Evolutionary conservation across 192 early-diverging fungal species (phyloP), one percentile per base, ranked within the genome.

Genomic region (Spizellomyces sp.): DNA sequence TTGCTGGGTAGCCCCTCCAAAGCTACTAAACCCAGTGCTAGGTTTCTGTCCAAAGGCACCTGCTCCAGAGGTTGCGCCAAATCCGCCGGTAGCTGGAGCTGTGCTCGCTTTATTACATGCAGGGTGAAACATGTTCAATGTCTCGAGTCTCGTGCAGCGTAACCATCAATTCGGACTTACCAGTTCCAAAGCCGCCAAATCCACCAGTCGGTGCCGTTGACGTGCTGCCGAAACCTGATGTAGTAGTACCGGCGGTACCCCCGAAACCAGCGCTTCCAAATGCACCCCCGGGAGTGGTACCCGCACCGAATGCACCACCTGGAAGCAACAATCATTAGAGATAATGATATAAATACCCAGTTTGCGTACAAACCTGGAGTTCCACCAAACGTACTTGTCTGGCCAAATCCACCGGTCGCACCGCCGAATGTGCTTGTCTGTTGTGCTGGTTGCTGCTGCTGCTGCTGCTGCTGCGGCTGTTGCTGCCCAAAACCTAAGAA

Each of bases 21-120:
- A 76, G 45, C 77, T 77, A 67, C 77, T 74, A 57, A 85, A 85
- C 0, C 74, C 86, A 47, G 75, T 62, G 5, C 74, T 48, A 19
- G 73, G 70, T 60, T 79, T 70, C 6, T 17, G 45, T 17, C 58
- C 58, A 42, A 64, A 62, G 8, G 36, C 61, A 10, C n/a, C 14
- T 15, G 45, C 67, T 45, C 65, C 58, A 44, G 73, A 65, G 22
- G 74, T 64, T 43, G 70, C 54, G 8, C 76, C 74, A 63, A 80
- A 72, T 63, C 67, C 41, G 62, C n/a, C 61, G 8, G 76, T 41
- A 47, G 75, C 64, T 66, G 74, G 36, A 36, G 66, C 69, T 45
- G 71, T 47, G 54, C 27, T 36, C 27, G 27, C 27, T 36, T 0
- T 36, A 36, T 36, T 3, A 36, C 27, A 36, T 36, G 27, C 0